Conservation (phyloP, 352 stramenopile species). For the Pythium folliculosum region DNA sequence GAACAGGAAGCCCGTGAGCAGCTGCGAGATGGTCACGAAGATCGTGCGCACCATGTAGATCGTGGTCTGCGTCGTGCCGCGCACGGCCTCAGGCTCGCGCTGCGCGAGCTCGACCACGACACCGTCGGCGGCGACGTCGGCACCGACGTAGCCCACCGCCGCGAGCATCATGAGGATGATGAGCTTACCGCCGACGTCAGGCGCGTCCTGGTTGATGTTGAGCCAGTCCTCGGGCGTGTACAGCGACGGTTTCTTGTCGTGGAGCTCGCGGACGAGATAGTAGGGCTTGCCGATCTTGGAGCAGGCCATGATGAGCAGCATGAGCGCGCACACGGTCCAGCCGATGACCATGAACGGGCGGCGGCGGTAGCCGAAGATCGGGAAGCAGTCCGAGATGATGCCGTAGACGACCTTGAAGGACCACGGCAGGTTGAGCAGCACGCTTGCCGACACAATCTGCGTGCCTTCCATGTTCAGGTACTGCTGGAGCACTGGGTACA, state of each 20-base stretch:
- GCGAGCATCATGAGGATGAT: constrained; percentile 21
- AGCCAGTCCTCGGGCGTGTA: neutral
- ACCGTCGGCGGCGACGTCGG: constrained; percentile 25
- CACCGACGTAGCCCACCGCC: constrained; percentile 25
- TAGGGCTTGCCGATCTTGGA: constrained; percentile 21
- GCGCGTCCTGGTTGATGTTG: constrained; percentile 10
- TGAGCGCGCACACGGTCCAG: constrained; percentile 32
- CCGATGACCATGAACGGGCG: constrained; percentile 41
- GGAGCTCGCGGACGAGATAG: neutral
- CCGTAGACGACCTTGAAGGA: constrained; percentile 41
- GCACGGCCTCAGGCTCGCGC: constrained; percentile 23
- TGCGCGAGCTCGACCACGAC: constrained; percentile 29
- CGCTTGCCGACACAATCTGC: constrained; percentile 30
- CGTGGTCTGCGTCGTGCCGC: constrained; percentile 4
- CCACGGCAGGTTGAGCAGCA: constrained; percentile 32
- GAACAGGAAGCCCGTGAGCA: constrained; percentile 22
- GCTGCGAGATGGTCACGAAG: constrained; percentile 11
- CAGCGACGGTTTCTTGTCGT: no score
- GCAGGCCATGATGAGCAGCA: constrained; percentile 18
- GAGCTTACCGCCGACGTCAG: constrained; percentile 8
- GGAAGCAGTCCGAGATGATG: constrained; percentile 30
- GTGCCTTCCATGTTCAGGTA: constrained; percentile 37
- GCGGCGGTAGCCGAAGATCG: constrained; percentile 38
- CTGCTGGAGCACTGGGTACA: constrained; percentile 36
- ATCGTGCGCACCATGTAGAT: constrained; percentile 10